Percentiles rank a stretch among this genome's conserved stretches.
Conservation (phyloP, 495 filamentous ascomycete species). For the Talaromyces wortmannii region DNA sequence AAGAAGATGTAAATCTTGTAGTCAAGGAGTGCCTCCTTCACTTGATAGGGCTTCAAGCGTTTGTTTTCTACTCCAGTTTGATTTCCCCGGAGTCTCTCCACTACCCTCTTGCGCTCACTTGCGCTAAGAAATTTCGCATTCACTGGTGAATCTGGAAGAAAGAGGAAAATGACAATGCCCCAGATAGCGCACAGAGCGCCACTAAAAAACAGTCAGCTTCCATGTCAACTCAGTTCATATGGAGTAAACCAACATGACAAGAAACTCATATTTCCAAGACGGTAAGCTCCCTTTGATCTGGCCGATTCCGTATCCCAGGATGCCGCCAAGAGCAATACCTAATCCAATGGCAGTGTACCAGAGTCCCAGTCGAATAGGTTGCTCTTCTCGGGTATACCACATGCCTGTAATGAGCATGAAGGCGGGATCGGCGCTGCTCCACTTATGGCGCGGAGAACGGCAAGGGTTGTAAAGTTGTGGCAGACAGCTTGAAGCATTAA, state of each 20-base stretch:
- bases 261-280: too few species aligned
- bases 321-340: conserved; percentile 36
- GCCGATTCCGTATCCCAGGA: conserved; percentile 45
- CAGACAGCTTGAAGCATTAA: too few species aligned
- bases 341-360: conserved; percentile 40
- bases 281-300: conserved; percentile 34
- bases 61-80: conserved; percentile 34
- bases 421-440: conserved; percentile 18
- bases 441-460: too few species aligned
- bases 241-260: too few species aligned
- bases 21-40: conserved; percentile 36
- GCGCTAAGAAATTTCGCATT: conserved; percentile 28
- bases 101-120: conserved; percentile 30
- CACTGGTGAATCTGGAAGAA: conserved; percentile 31
- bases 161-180: conserved; percentile 27
- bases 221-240: too few species aligned
- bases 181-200: conserved; percentile 28
- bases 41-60: conserved; percentile 37
- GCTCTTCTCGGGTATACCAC: conserved; percentile 10
- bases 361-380: conserved; percentile 20
- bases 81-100: conserved; percentile 28
- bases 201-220: conserved; percentile 31
- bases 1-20: conserved; percentile 33
- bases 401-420: conserved; percentile 18
- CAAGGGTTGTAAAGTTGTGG: too few species aligned